Conservation (phyloP, 1,284 basidiomycete species). For the Sphaerobolus stellatus region DNA sequence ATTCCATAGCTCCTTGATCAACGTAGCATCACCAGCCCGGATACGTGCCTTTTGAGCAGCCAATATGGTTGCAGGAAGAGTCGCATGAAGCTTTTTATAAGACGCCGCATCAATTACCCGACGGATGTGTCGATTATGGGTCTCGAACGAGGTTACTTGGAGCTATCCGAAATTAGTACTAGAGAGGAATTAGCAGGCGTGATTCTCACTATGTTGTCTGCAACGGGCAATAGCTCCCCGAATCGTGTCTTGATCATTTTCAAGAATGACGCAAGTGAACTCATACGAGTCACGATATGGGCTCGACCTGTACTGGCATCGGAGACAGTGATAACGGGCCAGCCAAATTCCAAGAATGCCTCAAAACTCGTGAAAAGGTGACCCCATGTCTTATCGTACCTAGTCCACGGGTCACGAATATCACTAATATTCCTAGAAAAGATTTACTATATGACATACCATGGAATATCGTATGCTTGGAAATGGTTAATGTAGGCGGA, state of each 20-base stretch:
- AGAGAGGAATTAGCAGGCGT: conserved; percentile 3
- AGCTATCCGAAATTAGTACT: conserved; percentile 21
- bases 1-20: conserved; percentile 70
- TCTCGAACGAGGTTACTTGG: conserved; percentile 62
- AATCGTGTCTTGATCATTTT: conserved; percentile 81
- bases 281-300: conserved; percentile 75
- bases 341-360: conserved; percentile 79
- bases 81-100: conserved; percentile 73
- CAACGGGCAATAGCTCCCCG: conserved; percentile 67
- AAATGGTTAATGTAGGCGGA: conserved; percentile 84
- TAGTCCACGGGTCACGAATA: conserved; percentile 25
- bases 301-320: conserved; percentile 69
- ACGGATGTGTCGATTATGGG: conserved; percentile 62
- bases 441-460: conserved; percentile 44
- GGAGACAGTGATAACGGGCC: conserved; percentile 81
- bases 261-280: conserved; percentile 67
- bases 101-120: conserved; percentile 66
- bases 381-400: conserved; percentile 82
- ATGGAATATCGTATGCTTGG: conserved; percentile 68
- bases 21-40: conserved; percentile 64
- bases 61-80: conserved; percentile 70
- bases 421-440: conserved; percentile 13
- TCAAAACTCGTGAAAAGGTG: conserved; percentile 79
- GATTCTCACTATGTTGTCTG: conserved; percentile 61
- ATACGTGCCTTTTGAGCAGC: conserved; percentile 68